These are phyloP conservation scores for Eucalyptus urophylla DNA, from an alignment of 345 rosid genomes.

Conservation along the genomic window DNA sequence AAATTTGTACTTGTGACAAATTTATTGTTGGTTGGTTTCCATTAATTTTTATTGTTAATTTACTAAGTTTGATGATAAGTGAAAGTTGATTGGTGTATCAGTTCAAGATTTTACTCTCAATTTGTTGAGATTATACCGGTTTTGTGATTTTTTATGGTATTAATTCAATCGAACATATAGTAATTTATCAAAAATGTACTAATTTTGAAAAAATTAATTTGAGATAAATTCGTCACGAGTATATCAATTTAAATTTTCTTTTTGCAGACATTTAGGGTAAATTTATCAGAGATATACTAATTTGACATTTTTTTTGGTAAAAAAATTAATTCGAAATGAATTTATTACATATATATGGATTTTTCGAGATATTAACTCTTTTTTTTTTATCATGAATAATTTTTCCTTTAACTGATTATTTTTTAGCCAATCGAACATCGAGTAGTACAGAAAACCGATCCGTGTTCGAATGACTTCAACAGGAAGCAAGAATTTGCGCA, in stretches of 20 bases:
- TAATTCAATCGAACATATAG: fast-evolving
- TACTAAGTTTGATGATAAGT: fast-evolving
- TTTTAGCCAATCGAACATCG: not conserved
- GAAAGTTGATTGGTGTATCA: fast-evolving
- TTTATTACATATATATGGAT: too few species aligned
- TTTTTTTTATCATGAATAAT: not conserved
- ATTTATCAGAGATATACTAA: fast-evolving
- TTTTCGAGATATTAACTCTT: too few species aligned
- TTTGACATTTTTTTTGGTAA: too few species aligned
- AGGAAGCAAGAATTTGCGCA: not conserved
- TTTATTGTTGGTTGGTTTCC: fast-evolving
- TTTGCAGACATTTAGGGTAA: fast-evolving
- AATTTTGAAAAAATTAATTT: fast-evolving
- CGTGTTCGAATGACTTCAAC: not conserved
- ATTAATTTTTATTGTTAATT: too few species aligned
- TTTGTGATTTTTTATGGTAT: too few species aligned
- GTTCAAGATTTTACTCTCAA: fast-evolving
- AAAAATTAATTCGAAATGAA: too few species aligned
- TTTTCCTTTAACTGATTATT: not conserved
- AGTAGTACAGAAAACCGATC: not conserved
- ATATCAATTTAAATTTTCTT: too few species aligned
- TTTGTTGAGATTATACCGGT: fast-evolving
- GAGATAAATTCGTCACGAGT: fast-evolving
- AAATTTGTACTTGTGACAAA: fast-evolving
- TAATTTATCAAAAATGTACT: too few species aligned